Percentiles rank a stretch among this genome's conserved stretches.
Evolutionary conservation across 2,329 filamentous ascomycete genomes (phyloP).

Genomic region (Ophiostoma populinum): DNA sequence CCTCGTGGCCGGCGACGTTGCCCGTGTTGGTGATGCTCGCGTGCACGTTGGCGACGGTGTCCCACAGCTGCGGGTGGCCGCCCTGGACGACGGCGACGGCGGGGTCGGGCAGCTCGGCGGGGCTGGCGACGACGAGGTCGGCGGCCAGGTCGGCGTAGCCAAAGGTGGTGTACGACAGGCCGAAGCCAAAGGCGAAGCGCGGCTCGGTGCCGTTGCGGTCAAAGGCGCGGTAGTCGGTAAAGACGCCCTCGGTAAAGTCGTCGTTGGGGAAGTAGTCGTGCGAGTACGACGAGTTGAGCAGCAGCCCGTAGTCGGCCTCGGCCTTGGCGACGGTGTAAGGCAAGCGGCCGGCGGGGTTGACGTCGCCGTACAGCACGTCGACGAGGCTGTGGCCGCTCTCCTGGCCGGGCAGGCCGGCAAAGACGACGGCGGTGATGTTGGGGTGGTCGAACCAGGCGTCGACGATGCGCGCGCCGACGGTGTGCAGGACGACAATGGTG

Average conservation of each 20-base stretch:
- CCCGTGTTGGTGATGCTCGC: slow-evolving; percentile 25
- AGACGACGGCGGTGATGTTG: slow-evolving; percentile 34
- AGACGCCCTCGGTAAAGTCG: slow-evolving; percentile 55
- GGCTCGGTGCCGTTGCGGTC: slow-evolving; percentile 46
- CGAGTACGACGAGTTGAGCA: slow-evolving; percentile 12
- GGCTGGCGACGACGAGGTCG: slow-evolving; percentile 39
- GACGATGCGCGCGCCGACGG: slow-evolving; percentile 29
- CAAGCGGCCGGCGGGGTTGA: slow-evolving; percentile 25
- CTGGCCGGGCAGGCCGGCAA: slow-evolving; percentile 33
- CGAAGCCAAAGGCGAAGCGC: slow-evolving; percentile 62
- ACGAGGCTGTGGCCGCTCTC: slow-evolving; percentile 28
- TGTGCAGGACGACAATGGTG: slow-evolving; percentile 51
- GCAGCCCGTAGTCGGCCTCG: slow-evolving; percentile 20
- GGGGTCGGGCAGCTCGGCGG: slow-evolving; percentile 3
- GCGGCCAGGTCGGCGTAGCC: slow-evolving; percentile 30
- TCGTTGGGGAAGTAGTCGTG: slow-evolving; percentile 34
- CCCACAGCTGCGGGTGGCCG: slow-evolving; percentile 20
- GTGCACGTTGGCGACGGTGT: slow-evolving; percentile 21
- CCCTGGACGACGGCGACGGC: slow-evolving; percentile 7
- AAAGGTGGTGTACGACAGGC: slow-evolving; percentile 62
- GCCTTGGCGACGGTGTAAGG: slow-evolving; percentile 28
- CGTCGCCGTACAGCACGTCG: slow-evolving; percentile 26
- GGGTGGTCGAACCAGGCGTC: slow-evolving; percentile 32
- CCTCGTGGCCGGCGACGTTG: slow-evolving; percentile 11
- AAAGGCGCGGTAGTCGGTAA: slow-evolving; percentile 61